phyloP scores from a whole-genome alignment of 371 early-diverging fungal genomes.

The Rhizopus microsporus region DNA sequence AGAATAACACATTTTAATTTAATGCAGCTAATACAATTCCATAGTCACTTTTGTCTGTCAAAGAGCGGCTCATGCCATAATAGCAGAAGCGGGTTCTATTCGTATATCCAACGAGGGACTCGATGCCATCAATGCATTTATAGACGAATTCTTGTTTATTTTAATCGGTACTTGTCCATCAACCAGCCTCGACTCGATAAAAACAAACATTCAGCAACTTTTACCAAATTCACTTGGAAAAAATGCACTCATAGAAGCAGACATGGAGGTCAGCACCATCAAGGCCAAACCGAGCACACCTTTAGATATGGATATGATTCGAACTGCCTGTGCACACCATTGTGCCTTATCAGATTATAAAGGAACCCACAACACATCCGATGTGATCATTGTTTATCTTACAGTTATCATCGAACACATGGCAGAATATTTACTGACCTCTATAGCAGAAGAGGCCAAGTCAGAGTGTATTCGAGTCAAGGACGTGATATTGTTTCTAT shows the following conservation, averaged over 20 bases:
- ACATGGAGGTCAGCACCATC: conserved; percentile 47
- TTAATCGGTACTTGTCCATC: conserved; percentile 49
- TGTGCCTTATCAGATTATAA: conserved; percentile 49
- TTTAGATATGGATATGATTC: conserved; percentile 19
- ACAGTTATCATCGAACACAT: conserved; percentile 63
- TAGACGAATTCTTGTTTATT: conserved; percentile 59
- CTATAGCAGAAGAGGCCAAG: conserved; percentile 52
- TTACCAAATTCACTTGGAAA: conserved; percentile 58
- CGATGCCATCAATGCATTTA: conserved; percentile 58
- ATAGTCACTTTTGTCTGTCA: conserved; percentile 53
- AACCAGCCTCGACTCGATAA: conserved; percentile 51
- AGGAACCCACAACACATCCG: conserved; percentile 37
- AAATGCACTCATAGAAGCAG: conserved; percentile 69
- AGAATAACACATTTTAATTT: not conserved
- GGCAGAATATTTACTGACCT: conserved; percentile 58
- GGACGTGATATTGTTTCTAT: conserved; percentile 52
- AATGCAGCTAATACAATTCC: not conserved
- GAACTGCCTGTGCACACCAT: conserved; percentile 52
- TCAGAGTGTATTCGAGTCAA: conserved; percentile 56
- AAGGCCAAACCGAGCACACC: conserved; percentile 15
- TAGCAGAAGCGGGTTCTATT: conserved; percentile 59
- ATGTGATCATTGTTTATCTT: conserved; percentile 57
- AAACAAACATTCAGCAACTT: conserved; percentile 44
- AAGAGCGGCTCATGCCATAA: conserved; percentile 67
- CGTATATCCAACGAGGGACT: conserved; percentile 65